phyloP scores from a whole-genome alignment of 805 yeast species.

The Monosporozyma servazzii region DNA sequence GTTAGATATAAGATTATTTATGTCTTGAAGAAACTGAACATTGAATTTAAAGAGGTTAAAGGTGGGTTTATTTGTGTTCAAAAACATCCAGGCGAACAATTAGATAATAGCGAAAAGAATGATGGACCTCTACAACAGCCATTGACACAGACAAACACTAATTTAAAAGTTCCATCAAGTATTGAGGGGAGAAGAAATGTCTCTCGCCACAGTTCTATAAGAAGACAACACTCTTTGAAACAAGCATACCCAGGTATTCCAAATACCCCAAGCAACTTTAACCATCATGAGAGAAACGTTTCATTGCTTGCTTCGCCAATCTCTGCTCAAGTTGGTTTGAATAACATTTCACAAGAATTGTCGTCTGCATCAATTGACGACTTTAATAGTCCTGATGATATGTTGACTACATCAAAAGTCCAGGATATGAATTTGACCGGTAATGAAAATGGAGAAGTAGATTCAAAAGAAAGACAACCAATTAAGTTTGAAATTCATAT shows the following conservation, averaged over 20 bases:
- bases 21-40: conserved; percentile 66
- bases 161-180: conserved; percentile 1
- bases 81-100: conserved; percentile 29
- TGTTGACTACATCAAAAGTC: conserved; percentile 43
- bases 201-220: conserved; percentile 33
- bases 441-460: conserved; percentile 33
- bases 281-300: conserved; percentile 21
- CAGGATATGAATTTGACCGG: conserved; percentile 47
- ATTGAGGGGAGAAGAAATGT: conserved; percentile 4
- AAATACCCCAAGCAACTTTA: conserved; percentile 44
- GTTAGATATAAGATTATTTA: conserved; percentile 77
- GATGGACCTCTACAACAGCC: conserved; percentile 29
- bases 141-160: neutral
- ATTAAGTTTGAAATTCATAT: conserved; percentile 82
- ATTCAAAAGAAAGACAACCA: conserved; percentile 31
- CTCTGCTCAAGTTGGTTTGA: conserved; percentile 1
- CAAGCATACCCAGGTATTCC: conserved; percentile 36
- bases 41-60: conserved; percentile 76
- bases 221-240: conserved; percentile 26
- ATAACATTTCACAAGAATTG: conserved; percentile 18
- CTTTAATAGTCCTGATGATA: conserved; percentile 31
- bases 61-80: conserved; percentile 89
- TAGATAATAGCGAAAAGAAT: neutral
- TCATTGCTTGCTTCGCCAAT: conserved; percentile 25
- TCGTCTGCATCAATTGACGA: conserved; percentile 29